A percentile compares a stretch with the other conserved stretches of the same genome.
Conservation (phyloP, 495 filamentous ascomycete species). For the Bathelium albidoporum region DNA sequence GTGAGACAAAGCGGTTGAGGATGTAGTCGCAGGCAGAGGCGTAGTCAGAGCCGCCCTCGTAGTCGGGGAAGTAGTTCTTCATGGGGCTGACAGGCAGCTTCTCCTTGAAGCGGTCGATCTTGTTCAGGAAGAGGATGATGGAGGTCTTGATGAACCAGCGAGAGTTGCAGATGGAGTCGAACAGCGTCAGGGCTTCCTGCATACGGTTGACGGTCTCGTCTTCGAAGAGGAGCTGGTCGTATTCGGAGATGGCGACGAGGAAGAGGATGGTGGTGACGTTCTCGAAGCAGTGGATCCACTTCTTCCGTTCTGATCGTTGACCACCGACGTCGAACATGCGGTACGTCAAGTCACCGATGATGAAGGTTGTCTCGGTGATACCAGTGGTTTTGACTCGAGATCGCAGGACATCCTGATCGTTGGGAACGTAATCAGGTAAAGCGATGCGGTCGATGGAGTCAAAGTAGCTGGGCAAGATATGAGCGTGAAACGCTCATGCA, state of each 20-base stretch:
- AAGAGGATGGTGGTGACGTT: slow-evolving; percentile 98
- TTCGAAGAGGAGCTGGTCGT: slow-evolving; percentile 96
- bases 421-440: slow-evolving; percentile 86
- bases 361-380: slow-evolving; percentile 95
- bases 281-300: slow-evolving; percentile 99
- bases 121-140: slow-evolving; percentile 99
- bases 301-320: slow-evolving; percentile 94
- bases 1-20: slow-evolving; percentile 87
- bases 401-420: slow-evolving; percentile 93
- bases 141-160: slow-evolving; percentile 99
- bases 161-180: slow-evolving; percentile 99
- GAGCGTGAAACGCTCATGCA: not conserved
- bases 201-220: slow-evolving; percentile 95
- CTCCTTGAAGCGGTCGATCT: slow-evolving; percentile 99
- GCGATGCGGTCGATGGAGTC: slow-evolving; percentile 90
- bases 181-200: slow-evolving; percentile 95
- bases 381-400: slow-evolving; percentile 98
- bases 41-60: slow-evolving; percentile 89
- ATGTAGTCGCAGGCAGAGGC: slow-evolving; percentile 93
- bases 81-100: slow-evolving; percentile 98
- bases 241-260: slow-evolving; percentile 96
- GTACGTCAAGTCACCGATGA: slow-evolving; percentile 88
- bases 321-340: slow-evolving; percentile 99
- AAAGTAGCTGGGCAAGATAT: slow-evolving; percentile 62
- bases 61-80: slow-evolving; percentile 99